Percentiles rank a stretch among this genome's conserved stretches.
phyloP scores from a whole-genome alignment of 2,329 filamentous ascomycete genomes.

The Amylocarpus encephaloides region DNA sequence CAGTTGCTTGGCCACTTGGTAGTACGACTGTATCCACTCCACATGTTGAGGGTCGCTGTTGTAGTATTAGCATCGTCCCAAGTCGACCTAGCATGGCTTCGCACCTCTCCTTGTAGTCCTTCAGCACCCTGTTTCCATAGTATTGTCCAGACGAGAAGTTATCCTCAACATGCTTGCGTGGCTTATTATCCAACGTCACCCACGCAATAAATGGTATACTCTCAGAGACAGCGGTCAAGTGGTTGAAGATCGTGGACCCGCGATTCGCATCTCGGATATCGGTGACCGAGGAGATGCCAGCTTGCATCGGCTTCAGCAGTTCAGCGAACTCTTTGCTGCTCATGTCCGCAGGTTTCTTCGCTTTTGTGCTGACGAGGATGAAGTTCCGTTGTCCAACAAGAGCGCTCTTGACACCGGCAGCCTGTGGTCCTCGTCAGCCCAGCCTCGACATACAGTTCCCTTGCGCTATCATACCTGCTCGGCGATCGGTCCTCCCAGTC shows the following conservation, averaged over 20 bases:
- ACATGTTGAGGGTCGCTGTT: slow-evolving; percentile 70
- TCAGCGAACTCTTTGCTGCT: slow-evolving; percentile 59
- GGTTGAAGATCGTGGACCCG: slow-evolving; percentile 66
- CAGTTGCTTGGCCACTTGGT: slow-evolving; percentile 80
- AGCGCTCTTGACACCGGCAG: slow-evolving; percentile 49
- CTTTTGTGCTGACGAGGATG: slow-evolving; percentile 79
- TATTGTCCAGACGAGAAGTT: slow-evolving; percentile 80
- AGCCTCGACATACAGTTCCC: not conserved
- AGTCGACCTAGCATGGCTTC: slow-evolving; percentile 18
- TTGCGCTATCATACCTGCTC: slow-evolving; percentile 58
- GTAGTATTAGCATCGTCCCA: slow-evolving; percentile 7
- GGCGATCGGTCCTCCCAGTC: slow-evolving; percentile 69
- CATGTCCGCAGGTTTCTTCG: slow-evolving; percentile 76
- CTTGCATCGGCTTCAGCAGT: slow-evolving; percentile 80
- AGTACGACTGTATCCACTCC: slow-evolving; percentile 90
- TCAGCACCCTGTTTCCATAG: slow-evolving; percentile 89
- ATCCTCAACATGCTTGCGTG: slow-evolving; percentile 79
- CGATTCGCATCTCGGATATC: slow-evolving; percentile 79
- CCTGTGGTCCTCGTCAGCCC: slow-evolving; percentile 32
- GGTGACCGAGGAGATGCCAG: slow-evolving; percentile 70
- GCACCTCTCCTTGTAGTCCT: slow-evolving; percentile 79
- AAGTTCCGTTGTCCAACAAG: slow-evolving; percentile 86
- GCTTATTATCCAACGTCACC: slow-evolving; percentile 79
- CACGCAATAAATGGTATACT: slow-evolving; percentile 85
- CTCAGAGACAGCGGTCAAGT: slow-evolving; percentile 81